A percentile compares a stretch with the other conserved stretches of the same genome.
phyloP scores from a whole-genome alignment of 2,329 filamentous ascomycete genomes.

The Parastagonospora nodorum region DNA sequence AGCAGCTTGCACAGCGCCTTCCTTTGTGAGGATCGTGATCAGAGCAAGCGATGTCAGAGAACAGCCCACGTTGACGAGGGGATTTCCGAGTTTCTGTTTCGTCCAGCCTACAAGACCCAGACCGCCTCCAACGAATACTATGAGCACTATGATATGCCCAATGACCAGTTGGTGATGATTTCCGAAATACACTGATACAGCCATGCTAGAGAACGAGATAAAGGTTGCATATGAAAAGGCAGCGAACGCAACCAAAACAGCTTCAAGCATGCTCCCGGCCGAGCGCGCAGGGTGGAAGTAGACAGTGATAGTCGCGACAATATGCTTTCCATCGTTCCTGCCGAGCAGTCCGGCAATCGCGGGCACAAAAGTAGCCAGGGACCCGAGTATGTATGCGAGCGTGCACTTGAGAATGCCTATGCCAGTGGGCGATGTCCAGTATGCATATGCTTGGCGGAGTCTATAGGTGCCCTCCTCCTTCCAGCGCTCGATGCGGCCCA shows the following conservation, averaged over 20 bases:
- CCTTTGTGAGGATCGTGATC: slow-evolving; percentile 89
- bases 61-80: slow-evolving; percentile 77
- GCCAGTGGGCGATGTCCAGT: slow-evolving; percentile 73
- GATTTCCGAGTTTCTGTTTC: slow-evolving; percentile 78
- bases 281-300: slow-evolving; percentile 93
- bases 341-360: slow-evolving; percentile 75
- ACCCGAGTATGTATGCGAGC: slow-evolving; percentile 84
- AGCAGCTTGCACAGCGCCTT: slow-evolving; percentile 82
- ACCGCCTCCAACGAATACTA: slow-evolving; percentile 84
- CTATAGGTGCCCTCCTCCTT: slow-evolving; percentile 42
- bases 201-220: slow-evolving; percentile 84
- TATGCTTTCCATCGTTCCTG: slow-evolving; percentile 86
- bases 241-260: slow-evolving; percentile 73
- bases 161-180: slow-evolving; percentile 68
- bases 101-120: slow-evolving; percentile 88
- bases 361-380: slow-evolving; percentile 81
- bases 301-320: slow-evolving; percentile 90
- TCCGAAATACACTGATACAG: slow-evolving; percentile 79
- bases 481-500: slow-evolving; percentile 41
- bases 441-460: slow-evolving; percentile 56
- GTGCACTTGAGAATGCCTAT: slow-evolving; percentile 88
- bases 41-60: slow-evolving; percentile 86
- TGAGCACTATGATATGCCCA: slow-evolving; percentile 77
- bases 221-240: slow-evolving; percentile 80
- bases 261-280: slow-evolving; percentile 87